phyloP scores from a whole-genome alignment of 768 basidiomycete species.

The Termitomyces sp. region DNA sequence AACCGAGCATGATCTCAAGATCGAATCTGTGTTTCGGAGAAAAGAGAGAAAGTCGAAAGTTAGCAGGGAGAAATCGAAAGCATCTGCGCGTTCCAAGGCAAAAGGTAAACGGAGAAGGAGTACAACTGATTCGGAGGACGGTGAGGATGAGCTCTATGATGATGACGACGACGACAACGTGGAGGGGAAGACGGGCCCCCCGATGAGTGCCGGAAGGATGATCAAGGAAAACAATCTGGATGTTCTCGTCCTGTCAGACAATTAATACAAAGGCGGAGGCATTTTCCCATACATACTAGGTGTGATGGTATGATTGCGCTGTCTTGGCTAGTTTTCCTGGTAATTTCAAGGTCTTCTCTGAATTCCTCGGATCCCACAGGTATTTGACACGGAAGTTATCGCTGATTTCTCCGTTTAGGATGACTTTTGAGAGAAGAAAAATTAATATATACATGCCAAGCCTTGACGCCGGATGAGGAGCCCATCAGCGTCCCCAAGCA shows the following conservation, averaged over 20 bases:
- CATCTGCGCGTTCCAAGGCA: neutral
- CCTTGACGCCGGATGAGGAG: too few relatives aligned
- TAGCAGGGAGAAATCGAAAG: constrained; percentile 8
- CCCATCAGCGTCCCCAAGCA: too few relatives aligned
- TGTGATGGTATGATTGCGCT: too few relatives aligned
- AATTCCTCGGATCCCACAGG: too few relatives aligned
- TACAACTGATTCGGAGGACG: constrained; percentile 9
- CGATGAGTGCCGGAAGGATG: constrained; percentile 11
- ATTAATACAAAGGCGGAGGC: constrained; percentile 7
- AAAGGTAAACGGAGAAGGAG: constrained; percentile 10
- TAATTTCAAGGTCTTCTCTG: too few relatives aligned
- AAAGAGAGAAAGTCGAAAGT: constrained; percentile 6
- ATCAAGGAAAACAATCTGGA: constrained; percentile 25
- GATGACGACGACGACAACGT: neutral
- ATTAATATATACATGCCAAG: too few relatives aligned
- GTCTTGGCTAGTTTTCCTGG: too few relatives aligned
- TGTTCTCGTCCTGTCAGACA: constrained; percentile 44
- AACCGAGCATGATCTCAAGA: constrained; percentile 23
- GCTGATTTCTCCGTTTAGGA: too few relatives aligned
- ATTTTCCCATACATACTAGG: neutral
- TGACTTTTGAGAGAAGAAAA: too few relatives aligned
- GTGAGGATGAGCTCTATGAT: constrained; percentile 10
- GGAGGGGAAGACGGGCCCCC: constrained; percentile 15
- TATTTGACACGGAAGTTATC: too few relatives aligned
- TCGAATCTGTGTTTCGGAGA: constrained; percentile 40